Conservation (phyloP, 2,329 filamentous ascomycete genomes). For the Delphinella strobiligena region DNA sequence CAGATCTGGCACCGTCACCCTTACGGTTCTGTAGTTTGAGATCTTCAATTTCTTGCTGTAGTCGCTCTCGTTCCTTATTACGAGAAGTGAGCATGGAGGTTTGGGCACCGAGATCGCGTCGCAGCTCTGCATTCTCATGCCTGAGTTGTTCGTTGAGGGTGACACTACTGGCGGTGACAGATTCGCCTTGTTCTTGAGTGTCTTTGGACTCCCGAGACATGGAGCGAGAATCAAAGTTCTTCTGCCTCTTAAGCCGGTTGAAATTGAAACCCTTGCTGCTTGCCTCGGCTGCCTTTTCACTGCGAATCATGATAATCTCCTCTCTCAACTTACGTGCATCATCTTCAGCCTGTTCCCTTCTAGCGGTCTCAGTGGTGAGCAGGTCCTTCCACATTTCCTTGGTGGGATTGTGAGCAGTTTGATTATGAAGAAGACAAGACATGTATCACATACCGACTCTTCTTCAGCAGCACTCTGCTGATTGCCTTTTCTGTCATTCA, state of each 20-base stretch:
- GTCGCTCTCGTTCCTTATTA: constrained; percentile 84
- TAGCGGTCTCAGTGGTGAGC: constrained; percentile 78
- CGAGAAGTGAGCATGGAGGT: constrained; percentile 95
- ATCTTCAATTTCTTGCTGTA: constrained; percentile 96
- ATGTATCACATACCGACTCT: constrained; percentile 17
- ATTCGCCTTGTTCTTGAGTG: constrained; percentile 20
- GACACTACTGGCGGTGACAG: constrained; percentile 48
- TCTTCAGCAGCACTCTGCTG: constrained; percentile 25
- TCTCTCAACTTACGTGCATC: constrained; percentile 76
- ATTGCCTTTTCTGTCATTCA: constrained; percentile 40
- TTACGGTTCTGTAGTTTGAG: constrained; percentile 79
- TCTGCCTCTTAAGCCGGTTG: constrained; percentile 24
- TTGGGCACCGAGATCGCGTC: constrained; percentile 86
- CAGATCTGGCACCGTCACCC: constrained; percentile 45
- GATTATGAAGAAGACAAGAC: constrained; percentile 2
- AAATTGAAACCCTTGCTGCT: constrained; percentile 15
- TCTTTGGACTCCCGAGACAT: constrained; percentile 25
- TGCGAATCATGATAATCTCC: constrained; percentile 49
- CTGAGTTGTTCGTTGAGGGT: constrained; percentile 76
- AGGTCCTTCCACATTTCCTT: constrained; percentile 92
- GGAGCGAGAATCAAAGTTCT: constrained; percentile 24
- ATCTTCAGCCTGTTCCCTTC: constrained; percentile 80
- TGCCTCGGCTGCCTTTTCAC: constrained; percentile 31
- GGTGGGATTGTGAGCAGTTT: constrained; percentile 5
- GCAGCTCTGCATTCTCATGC: constrained; percentile 83